Evolutionary conservation across 495 filamentous ascomycete species (phyloP).

Genomic region (Trichoderma parareesei): DNA sequence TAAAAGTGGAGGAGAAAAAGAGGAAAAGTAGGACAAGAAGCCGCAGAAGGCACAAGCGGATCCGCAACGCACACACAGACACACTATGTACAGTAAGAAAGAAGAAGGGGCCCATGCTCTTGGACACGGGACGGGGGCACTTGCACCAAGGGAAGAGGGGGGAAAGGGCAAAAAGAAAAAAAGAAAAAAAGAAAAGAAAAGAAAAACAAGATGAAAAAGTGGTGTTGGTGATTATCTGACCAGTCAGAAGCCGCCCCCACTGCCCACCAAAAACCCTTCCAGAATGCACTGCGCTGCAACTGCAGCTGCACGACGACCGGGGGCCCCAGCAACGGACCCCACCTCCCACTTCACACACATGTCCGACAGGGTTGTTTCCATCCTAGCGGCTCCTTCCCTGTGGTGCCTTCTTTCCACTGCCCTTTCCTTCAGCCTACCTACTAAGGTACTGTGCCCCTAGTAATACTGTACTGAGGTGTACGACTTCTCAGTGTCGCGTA

Average conservation of each 20-base stretch:
- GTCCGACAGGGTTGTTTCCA: constrained; percentile 6
- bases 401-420: no score
- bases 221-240: background rate
- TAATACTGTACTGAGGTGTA: no score
- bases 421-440: no score
- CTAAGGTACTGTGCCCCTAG: no score
- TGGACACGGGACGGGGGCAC: background rate
- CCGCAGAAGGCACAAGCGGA: no score
- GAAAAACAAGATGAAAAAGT: background rate
- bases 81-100: no score
- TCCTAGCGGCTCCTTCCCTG: background rate
- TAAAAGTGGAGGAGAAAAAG: background rate
- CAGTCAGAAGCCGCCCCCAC: background rate
- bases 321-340: no score
- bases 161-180: background rate
- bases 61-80: no score
- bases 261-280: background rate
- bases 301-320: no score
- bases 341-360: constrained; percentile 5
- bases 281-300: background rate
- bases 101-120: background rate
- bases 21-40: background rate
- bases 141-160: background rate
- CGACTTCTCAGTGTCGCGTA: no score
- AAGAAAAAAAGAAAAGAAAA: background rate